Base-by-base conservation (phyloP, 805 yeast genomes). In the Ogataea methanolica region DNA sequence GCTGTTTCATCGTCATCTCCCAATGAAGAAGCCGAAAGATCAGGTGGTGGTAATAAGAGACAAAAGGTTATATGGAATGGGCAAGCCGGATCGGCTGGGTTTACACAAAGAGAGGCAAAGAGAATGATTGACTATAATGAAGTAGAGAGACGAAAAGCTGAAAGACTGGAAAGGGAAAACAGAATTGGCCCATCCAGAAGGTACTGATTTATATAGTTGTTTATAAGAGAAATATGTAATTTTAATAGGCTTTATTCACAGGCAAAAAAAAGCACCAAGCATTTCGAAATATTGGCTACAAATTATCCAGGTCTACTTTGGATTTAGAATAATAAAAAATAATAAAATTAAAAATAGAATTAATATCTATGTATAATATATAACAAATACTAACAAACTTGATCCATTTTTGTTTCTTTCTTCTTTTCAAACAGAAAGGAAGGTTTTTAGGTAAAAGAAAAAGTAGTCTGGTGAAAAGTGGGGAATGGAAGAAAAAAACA, bases 21-120 rank as follows among this genome's bases (percentile, higher is more conserved):
- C 23, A 45, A 21, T 37, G 31, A 43, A 11, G 29, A 37, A n/a
- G 31, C 7, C 8, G 39, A n/a, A 14, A 35, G 19, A 22, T 36
- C 15, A 17, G 37, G 38, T n/a, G 22, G 12, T 15, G 39, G 38
- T 22, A 48, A 43, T 3, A 66, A 65, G 52, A 61, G 60, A 53
- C 60, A 56, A 36, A 63, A 62, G 43, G 52, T 57, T 5, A 53
- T 52, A 4, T 68, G 72, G 72, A 70, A 68, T 49, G 72, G 72
- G 2, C 59, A 61, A 37, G 47, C 46, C 22, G 51, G 63, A 3
- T 62, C 66, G 51, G 59, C 52, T 9, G 52, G 60, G 5, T 47
- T 33, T 36, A 59, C 63, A 2, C 57, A 57, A 40, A 36, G 50
- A 2, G 48, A 53, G 41, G 59, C 59, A 22, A 29, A 37, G 15